Conservation (phyloP, 495 filamentous ascomycete species). For the Xylaria longipes region DNA sequence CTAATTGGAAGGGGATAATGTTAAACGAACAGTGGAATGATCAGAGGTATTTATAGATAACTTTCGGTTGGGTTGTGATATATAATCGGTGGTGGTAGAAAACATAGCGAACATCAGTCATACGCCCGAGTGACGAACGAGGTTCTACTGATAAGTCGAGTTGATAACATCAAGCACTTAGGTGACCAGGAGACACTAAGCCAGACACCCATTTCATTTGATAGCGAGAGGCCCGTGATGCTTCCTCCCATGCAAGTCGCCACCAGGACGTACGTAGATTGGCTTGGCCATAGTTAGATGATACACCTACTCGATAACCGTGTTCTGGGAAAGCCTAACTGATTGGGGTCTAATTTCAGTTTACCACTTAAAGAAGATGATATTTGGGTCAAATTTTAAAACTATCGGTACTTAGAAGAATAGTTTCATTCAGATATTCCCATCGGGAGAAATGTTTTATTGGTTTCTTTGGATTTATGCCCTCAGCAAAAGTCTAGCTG, state of each 20-base stretch:
- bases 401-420: background rate
- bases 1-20: background rate
- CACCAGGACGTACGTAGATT: background rate
- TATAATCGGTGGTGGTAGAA: background rate
- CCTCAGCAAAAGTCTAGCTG: background rate
- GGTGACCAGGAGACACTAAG: too few species aligned
- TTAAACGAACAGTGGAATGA: background rate
- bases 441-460: background rate
- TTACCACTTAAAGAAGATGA: background rate
- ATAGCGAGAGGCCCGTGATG: background rate
- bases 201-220: too few species aligned
- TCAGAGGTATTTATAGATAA: background rate
- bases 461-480: background rate
- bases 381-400: background rate
- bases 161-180: background rate
- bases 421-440: background rate
- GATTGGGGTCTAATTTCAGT: background rate
- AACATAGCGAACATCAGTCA: background rate
- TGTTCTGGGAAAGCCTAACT: background rate
- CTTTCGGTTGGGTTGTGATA: background rate
- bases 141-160: background rate
- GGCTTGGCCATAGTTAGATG: too few species aligned
- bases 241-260: background rate
- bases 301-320: too few species aligned
- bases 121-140: background rate